Conservation (phyloP, 2,329 filamentous ascomycete species). For the Dothideomycetes sp. region DNA sequence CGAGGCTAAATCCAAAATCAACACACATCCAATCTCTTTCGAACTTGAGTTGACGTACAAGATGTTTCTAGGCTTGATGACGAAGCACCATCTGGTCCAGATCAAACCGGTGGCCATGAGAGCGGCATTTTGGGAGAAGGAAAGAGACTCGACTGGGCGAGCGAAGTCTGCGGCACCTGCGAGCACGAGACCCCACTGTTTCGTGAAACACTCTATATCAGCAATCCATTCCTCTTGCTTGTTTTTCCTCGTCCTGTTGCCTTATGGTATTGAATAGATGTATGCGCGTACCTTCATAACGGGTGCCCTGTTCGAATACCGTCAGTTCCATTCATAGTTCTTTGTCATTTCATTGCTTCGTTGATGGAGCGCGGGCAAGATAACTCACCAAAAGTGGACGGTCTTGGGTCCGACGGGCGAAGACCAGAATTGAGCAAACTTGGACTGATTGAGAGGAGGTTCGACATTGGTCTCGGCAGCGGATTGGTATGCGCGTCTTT, state of each 20-base stretch:
- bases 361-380: neutral
- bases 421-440: constrained; percentile 60
- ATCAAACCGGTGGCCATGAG: constrained; percentile 86
- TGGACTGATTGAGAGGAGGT: constrained; percentile 30
- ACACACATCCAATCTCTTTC: too few relatives aligned
- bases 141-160: constrained; percentile 86
- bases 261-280: neutral
- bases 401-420: constrained; percentile 53
- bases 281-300: constrained; percentile 81
- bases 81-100: constrained; percentile 98
- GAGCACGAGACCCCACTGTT: constrained; percentile 80
- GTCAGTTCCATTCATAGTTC: neutral
- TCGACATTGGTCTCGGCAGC: constrained; percentile 41
- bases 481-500: constrained; percentile 58
- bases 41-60: too few relatives aligned
- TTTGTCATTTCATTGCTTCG: neutral
- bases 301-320: constrained; percentile 63
- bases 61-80: constrained; percentile 89
- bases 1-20: constrained; percentile 50
- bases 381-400: constrained; percentile 86
- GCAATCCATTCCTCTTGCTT: neutral
- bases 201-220: neutral
- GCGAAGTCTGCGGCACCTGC: constrained; percentile 86
- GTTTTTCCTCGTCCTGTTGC: neutral
- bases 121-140: constrained; percentile 82